Base-by-base conservation (phyloP, 192 early-diverging fungal species). In the Coemansia sp. region DNA sequence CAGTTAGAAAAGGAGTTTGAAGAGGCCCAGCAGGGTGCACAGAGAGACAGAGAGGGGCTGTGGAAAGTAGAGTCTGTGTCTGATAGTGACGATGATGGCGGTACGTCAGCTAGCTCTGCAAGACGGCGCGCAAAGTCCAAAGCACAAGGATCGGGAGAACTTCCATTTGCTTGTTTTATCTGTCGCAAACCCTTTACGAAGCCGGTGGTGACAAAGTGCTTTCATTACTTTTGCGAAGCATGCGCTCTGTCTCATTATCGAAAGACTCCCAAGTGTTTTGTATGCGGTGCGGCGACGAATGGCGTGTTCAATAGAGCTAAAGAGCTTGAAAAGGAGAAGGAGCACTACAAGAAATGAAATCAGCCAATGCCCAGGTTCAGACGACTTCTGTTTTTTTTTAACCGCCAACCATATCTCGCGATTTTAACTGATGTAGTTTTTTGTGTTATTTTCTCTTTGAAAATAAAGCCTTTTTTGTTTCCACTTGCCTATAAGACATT, bases 1-100 rank as follows among this genome's bases (percentile, higher is more conserved):
- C 91, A 98, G 73, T 75, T 99, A n/a, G 96, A 99, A 60, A 85
- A 91, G 76, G 96, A 98, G 77, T 98, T 95, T 96, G 96, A 99
- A 47, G 94, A 92, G 57, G 81, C 87, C 44, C 89, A 95, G 70
- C 87, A 89, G 65, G 89, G 89, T 53, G 64, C 63, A 45, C 67
- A 79, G 40, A 78, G 85, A 52, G 75, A 69, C 81, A 88, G 84
- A 56, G 74, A 64, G 68, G 84, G 44, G 63, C 69, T 56, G 78
- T 88, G 77, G 67, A 81, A 63, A 82, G 81, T 74, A 65, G 87
- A 48, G 42, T 53, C 39, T 53, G 65, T 41, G 50, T 39, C 43
- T 38, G 61, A 81, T 69, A 43, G 72, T 64, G 72, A 83, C 76
- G 82, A 77, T 10, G 69, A 82, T 42, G 38, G 49, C 52, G 5